Percentiles rank a stretch among this genome's conserved stretches.
These are phyloP conservation scores for Trichoderma cornu-damae DNA, from an alignment of 2,329 filamentous ascomycete species.

Conservation along the genomic window DNA sequence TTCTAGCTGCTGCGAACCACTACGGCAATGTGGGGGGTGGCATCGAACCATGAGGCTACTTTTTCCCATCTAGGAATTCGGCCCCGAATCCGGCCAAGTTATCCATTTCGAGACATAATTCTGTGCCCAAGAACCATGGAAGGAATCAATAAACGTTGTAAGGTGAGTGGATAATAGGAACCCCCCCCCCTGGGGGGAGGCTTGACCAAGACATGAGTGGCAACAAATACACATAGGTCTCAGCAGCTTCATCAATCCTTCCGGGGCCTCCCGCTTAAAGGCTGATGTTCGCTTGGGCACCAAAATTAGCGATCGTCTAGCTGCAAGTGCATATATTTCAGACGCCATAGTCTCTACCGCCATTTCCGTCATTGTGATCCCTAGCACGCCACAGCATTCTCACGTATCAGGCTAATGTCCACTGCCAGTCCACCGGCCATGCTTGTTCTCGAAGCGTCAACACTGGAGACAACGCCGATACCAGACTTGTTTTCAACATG, in stretches of 20 bases:
- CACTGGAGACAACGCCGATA: background rate
- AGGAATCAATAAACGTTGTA: background rate
- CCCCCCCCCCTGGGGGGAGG: constrained; percentile 27
- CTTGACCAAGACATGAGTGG: constrained; percentile 32
- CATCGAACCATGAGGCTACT: background rate
- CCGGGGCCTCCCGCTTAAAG: constrained; percentile 23
- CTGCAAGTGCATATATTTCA: background rate
- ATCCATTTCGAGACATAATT: background rate
- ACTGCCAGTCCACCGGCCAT: background rate
- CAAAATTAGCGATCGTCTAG: background rate
- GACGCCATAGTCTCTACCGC: background rate
- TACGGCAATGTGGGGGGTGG: background rate
- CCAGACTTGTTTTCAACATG: background rate
- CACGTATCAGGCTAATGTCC: background rate
- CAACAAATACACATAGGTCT: constrained; percentile 39
- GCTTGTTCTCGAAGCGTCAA: background rate
- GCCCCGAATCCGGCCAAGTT: background rate
- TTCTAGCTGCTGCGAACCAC: background rate
- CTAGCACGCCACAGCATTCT: background rate
- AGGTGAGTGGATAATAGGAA: constrained; percentile 6
- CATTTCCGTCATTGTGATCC: background rate
- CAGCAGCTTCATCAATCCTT: constrained; percentile 38
- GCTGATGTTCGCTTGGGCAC: too few species aligned
- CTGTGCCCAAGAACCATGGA: background rate
- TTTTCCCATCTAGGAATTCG: background rate